A percentile compares a stretch with the other conserved stretches of the same genome.
These are phyloP conservation scores for Neoscytalidium dimidiatum DNA, from an alignment of 2,329 filamentous ascomycete genomes.

Conservation along the genomic window DNA sequence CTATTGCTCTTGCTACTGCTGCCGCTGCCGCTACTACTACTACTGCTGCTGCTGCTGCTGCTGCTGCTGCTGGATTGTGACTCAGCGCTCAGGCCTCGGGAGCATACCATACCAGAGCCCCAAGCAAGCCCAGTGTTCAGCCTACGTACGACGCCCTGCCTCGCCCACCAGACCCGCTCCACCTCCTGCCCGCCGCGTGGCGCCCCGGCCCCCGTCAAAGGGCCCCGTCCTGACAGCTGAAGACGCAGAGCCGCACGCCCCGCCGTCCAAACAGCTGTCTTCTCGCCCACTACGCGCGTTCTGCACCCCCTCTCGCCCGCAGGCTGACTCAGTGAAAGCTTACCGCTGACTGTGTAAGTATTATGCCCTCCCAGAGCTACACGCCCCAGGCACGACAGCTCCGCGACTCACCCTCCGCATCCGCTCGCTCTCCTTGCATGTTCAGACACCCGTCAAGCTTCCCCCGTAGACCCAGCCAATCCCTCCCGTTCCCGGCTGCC, in stretches of 20 bases:
- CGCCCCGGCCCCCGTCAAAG: background rate
- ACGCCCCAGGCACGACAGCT: conserved; percentile 11
- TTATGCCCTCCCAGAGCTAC: conserved; percentile 9
- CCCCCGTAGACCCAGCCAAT: conserved; percentile 20
- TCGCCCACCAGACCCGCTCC: background rate
- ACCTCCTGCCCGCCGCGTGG: conserved; percentile 11
- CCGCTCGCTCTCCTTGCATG: conserved; percentile 20
- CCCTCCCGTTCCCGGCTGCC: conserved; percentile 16
- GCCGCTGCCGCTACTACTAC: conserved; percentile 23
- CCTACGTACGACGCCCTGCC: conserved; percentile 5
- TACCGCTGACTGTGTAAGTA: conserved; percentile 21
- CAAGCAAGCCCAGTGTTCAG: background rate
- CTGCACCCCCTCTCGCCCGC: conserved; percentile 7
- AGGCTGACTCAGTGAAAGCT: conserved; percentile 21
- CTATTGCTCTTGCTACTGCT: conserved; percentile 24
- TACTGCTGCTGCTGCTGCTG: conserved; percentile 22
- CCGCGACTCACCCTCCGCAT: conserved; percentile 20
- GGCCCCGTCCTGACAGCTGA: conserved; percentile 14
- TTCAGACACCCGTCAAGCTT: conserved; percentile 20
- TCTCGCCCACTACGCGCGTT: conserved; percentile 3
- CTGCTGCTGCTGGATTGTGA: conserved; percentile 31
- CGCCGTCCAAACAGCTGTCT: background rate
- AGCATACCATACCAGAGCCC: conserved; percentile 6
- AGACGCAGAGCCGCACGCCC: conserved; percentile 18
- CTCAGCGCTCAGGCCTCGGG: conserved; percentile 36